A percentile compares a stretch with the other conserved stretches of the same genome.
phyloP scores from a whole-genome alignment of 768 basidiomycete genomes.

The Flagelloscypha sp. region DNA sequence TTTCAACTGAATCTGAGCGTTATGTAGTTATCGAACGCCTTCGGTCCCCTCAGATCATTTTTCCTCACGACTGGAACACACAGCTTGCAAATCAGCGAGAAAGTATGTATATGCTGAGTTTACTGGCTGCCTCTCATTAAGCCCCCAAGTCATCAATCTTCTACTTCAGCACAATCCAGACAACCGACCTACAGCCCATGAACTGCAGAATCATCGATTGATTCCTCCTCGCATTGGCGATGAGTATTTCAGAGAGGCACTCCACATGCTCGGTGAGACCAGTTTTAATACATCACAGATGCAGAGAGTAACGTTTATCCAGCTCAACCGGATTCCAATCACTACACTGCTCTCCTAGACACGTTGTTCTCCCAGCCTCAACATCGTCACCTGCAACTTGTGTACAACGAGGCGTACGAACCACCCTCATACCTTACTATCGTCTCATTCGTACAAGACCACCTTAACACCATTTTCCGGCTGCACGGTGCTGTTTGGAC shows the following conservation, averaged over 20 bases:
- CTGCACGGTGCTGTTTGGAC: slow-evolving; percentile 87
- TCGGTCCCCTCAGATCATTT: slow-evolving; percentile 62
- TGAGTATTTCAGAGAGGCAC: slow-evolving; percentile 76
- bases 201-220: slow-evolving; percentile 71
- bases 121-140: neutral
- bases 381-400: slow-evolving; percentile 52
- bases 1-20: slow-evolving; percentile 77
- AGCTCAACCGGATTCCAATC: slow-evolving; percentile 77
- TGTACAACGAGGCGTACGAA: slow-evolving; percentile 69
- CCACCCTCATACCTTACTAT: slow-evolving; percentile 62
- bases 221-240: slow-evolving; percentile 75
- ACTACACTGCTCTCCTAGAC: slow-evolving; percentile 70
- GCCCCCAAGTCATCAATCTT: slow-evolving; percentile 61
- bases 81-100: slow-evolving; percentile 53
- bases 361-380: slow-evolving; percentile 71
- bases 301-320: neutral
- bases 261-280: slow-evolving; percentile 62
- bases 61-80: slow-evolving; percentile 69
- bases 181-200: slow-evolving; percentile 71
- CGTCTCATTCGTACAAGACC: slow-evolving; percentile 70
- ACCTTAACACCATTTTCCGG: slow-evolving; percentile 68
- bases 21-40: slow-evolving; percentile 76
- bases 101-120: slow-evolving; percentile 36
- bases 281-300: neutral
- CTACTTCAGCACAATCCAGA: slow-evolving; percentile 77